Percentiles rank a stretch among this genome's conserved stretches.
These are phyloP conservation scores for Colletotrichum gigasporum DNA, from an alignment of 2,329 filamentous ascomycete genomes.

Conservation along the genomic window DNA sequence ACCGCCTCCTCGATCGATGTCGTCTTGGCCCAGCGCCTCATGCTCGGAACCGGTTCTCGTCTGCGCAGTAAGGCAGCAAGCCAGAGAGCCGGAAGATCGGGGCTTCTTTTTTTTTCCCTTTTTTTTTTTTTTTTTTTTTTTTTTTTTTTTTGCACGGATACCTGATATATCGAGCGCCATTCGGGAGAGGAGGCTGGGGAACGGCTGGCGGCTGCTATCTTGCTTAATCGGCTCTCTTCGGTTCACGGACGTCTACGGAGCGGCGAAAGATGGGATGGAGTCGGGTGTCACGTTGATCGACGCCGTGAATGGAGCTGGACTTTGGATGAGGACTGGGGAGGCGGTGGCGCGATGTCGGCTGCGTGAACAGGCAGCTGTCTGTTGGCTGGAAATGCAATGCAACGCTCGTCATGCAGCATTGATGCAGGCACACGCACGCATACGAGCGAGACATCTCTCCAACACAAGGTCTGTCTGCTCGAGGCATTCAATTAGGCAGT, in stretches of 20 bases:
- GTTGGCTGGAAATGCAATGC: not conserved
- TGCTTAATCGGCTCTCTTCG: not conserved
- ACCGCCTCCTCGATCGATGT: not conserved
- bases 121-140: no score
- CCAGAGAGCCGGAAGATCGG: not conserved
- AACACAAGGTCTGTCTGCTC: not conserved
- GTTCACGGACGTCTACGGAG: not conserved
- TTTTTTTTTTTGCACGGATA: no score
- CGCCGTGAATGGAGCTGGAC: no score
- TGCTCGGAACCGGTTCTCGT: not conserved
- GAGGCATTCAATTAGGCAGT: not conserved
- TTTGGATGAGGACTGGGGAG: not conserved
- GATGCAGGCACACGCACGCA: slow-evolving; percentile 9
- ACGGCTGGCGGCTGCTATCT: not conserved
- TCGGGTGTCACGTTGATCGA: not conserved
- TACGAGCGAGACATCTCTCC: not conserved
- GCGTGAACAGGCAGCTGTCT: not conserved
- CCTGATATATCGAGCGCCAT: no score
- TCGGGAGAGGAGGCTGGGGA: no score
- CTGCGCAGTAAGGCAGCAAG: no score
- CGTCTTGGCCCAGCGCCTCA: slow-evolving; percentile 13
- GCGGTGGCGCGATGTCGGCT: not conserved
- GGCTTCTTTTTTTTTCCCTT: no score
- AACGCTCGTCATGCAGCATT: not conserved
- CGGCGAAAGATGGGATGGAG: not conserved